phyloP scores from a whole-genome alignment of 1,284 basidiomycete genomes.

The Lentinula novae-zelandiae region DNA sequence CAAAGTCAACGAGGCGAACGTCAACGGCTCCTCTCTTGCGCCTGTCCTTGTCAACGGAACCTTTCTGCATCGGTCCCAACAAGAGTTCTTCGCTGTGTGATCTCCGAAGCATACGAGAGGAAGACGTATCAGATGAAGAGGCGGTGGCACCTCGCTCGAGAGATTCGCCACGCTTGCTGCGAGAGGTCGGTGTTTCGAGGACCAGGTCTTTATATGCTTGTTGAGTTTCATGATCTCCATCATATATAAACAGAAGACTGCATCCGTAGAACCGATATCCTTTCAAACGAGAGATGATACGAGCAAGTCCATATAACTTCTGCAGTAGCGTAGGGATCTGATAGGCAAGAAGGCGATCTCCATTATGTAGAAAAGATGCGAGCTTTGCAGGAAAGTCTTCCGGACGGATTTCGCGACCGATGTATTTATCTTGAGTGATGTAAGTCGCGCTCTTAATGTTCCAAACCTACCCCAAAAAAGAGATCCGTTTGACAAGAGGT shows the following conservation, averaged over 20 bases:
- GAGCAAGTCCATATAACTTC: slow-evolving; percentile 92
- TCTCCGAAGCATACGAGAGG: slow-evolving; percentile 53
- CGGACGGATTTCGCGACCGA: slow-evolving; percentile 84
- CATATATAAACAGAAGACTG: slow-evolving; percentile 95
- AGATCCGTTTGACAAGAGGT: neutral
- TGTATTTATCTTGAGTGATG: slow-evolving; percentile 95
- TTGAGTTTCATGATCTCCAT: slow-evolving; percentile 89
- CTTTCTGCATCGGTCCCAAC: slow-evolving; percentile 58
- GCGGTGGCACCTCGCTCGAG: slow-evolving; percentile 51
- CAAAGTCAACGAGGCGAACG: slow-evolving; percentile 97
- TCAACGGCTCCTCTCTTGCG: slow-evolving; percentile 88
- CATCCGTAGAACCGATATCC: slow-evolving; percentile 99
- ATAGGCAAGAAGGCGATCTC: slow-evolving; percentile 77
- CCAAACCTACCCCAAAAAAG: slow-evolving; percentile 61
- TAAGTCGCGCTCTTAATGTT: slow-evolving; percentile 81
- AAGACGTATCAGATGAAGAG: slow-evolving; percentile 16
- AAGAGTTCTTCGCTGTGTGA: slow-evolving; percentile 76
- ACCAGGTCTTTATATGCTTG: slow-evolving; percentile 61
- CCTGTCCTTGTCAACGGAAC: slow-evolving; percentile 51
- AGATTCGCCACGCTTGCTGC: slow-evolving; percentile 75
- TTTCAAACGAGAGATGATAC: slow-evolving; percentile 82
- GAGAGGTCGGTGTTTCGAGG: slow-evolving; percentile 64
- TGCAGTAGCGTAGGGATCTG: slow-evolving; percentile 91
- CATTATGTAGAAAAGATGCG: slow-evolving; percentile 83
- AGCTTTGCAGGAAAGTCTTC: slow-evolving; percentile 85